Base-by-base conservation (phyloP, 371 early-diverging fungal species). In the Syncephalastrum monosporum region DNA sequence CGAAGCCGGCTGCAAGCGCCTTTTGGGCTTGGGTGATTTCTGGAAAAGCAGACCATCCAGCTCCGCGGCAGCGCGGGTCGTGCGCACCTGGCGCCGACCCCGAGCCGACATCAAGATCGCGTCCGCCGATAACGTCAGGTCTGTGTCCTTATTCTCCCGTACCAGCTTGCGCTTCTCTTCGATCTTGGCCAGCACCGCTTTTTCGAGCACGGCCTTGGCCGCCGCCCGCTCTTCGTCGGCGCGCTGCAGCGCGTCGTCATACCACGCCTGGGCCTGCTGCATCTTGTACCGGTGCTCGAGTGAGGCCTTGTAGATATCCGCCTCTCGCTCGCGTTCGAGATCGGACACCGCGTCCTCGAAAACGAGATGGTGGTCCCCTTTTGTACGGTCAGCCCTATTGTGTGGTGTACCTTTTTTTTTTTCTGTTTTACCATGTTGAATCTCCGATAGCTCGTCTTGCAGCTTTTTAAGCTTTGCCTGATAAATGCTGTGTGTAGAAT, bases 121-220 rank as follows among this genome's bases (percentile, higher is more conserved):
- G 46, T 58, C 16, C 52, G 50, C 16, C 58, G 42, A 15, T 52
- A 43, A 16, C 51, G 55, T n/a, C 61, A 56, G 24, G 61, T 61
- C 33, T 56, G 61, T 43, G 51, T 61, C 61, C 16, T 47, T 61
- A 13, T 61, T 41, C 27, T 61, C 61, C 47, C 52, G 55, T 5
- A 61, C 41, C 17, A 51, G 56, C 13, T 56, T 61, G 25, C 61
- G 47, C 42, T 61, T 61, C 41, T 50, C 61, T 38, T 61, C 61
- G 17, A 61, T 55, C n/a, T 50, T 56, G 42, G 56, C 42, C 17
- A 61, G 44, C 51, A 61, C 56, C 17, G 61, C 56, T 15, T 55
- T 51, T 27, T 56, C 46, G 7, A 61, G 42, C 15, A 56, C 56
- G 8, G 56, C 56, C 27, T 23, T 50, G 29, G 46, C 58, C 52